phyloP scores from a whole-genome alignment of 306 rosid species.

The Citrullus amarus region DNA sequence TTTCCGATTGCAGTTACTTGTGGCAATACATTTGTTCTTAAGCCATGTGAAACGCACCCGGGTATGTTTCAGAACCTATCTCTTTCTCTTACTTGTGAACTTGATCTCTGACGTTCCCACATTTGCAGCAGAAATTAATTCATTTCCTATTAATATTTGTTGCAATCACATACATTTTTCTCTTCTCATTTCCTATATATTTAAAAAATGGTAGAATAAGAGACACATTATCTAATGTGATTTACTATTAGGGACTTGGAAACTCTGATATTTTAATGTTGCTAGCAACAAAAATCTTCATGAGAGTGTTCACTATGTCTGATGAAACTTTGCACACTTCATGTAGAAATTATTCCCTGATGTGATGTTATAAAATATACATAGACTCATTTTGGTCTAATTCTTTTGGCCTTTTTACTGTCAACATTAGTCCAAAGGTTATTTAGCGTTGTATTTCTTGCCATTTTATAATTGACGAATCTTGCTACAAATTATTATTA shows the following conservation, averaged over 20 bases:
- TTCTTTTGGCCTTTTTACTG: neutral
- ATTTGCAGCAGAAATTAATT: neutral
- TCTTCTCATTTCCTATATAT: too few species aligned
- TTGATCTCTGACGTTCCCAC: neutral
- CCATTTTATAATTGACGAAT: neutral
- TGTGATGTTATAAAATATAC: neutral
- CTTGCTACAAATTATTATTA: neutral
- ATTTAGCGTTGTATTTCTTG: neutral
- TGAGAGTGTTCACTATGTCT: neutral
- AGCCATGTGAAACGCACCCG: slow-evolving; percentile 60
- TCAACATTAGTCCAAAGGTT: neutral
- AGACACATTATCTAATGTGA: neutral
- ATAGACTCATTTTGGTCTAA: neutral
- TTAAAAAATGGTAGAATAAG: neutral
- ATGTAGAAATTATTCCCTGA: neutral
- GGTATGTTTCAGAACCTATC: slow-evolving; percentile 23
- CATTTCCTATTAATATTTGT: neutral
- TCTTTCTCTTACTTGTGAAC: slow-evolving; percentile 1
- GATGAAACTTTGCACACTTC: neutral
- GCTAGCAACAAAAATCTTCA: neutral
- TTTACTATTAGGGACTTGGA: neutral
- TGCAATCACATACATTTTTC: neutral
- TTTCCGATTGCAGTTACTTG: slow-evolving; percentile 66
- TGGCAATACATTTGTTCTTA: slow-evolving; percentile 65
- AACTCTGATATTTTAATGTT: neutral